Conservation (phyloP, 768 basidiomycete genomes). For the Dacryopinax spathularia region DNA sequence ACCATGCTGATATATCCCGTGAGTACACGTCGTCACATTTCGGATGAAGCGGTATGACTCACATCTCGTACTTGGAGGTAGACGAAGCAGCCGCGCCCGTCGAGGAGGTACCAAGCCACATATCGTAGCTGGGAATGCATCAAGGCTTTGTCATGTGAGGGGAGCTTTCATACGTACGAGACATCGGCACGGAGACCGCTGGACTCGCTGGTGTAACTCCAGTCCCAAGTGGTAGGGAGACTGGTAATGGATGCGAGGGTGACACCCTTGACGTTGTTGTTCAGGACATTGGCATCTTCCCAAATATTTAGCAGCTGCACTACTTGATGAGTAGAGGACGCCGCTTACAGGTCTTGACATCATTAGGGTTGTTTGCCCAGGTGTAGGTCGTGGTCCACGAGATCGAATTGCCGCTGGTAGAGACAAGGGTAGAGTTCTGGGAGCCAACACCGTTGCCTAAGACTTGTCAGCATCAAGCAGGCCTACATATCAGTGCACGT, state of each 20-base stretch:
- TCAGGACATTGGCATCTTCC: conserved; percentile 38
- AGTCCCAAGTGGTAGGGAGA: conserved; percentile 39
- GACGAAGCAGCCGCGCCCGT: conserved; percentile 34
- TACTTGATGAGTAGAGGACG: neutral
- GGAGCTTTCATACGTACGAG: conserved; percentile 22
- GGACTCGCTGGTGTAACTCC: conserved; percentile 35
- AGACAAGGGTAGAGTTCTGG: conserved; percentile 36
- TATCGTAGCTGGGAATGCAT: conserved; percentile 31
- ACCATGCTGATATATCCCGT: no score
- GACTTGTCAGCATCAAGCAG: neutral
- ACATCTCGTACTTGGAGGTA: conserved; percentile 42
- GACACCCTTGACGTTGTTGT: conserved; percentile 35
- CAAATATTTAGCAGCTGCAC: neutral
- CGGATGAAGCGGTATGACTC: no score
- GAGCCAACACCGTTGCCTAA: conserved; percentile 34
- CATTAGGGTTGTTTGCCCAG: conserved; percentile 38
- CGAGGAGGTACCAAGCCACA: conserved; percentile 36
- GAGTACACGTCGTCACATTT: no score
- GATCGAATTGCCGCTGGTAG: conserved; percentile 27
- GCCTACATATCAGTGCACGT: conserved; percentile 9
- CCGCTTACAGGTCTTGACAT: conserved; percentile 42
- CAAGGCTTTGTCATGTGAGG: neutral
- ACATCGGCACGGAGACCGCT: conserved; percentile 40
- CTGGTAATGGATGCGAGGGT: conserved; percentile 32
- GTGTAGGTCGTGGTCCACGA: conserved; percentile 42